A percentile compares a stretch with the other conserved stretches of the same genome.
Conservation (phyloP, 805 yeast genomes). For the Torulaspora maleeae region DNA sequence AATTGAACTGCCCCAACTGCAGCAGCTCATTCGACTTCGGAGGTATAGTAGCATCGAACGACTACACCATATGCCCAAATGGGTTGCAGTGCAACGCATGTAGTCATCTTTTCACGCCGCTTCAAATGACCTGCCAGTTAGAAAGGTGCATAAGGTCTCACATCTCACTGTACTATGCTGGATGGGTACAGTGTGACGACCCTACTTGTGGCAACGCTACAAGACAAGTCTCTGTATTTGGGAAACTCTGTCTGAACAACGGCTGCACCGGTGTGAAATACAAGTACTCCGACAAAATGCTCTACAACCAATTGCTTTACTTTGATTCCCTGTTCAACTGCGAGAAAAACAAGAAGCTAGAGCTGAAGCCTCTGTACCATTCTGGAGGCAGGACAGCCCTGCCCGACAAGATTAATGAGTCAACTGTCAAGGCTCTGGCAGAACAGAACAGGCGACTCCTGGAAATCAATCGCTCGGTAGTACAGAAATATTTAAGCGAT, state of each 20-base stretch:
- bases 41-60: conserved; percentile 63
- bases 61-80: conserved; percentile 55
- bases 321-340: conserved; percentile 75
- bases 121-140: conserved; percentile 64
- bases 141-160: conserved; percentile 67
- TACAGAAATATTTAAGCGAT: conserved; percentile 65
- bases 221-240: conserved; percentile 84
- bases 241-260: conserved; percentile 67
- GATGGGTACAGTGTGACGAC: conserved; percentile 83
- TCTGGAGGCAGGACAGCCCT: conserved; percentile 36
- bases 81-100: conserved; percentile 74
- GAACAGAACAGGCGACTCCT: conserved; percentile 73
- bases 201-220: conserved; percentile 73
- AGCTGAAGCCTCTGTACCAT: conserved; percentile 50
- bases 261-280: conserved; percentile 73
- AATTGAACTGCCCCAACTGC: conserved; percentile 57
- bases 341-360: conserved; percentile 61
- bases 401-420: conserved; percentile 34
- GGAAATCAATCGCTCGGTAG: conserved; percentile 49
- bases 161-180: conserved; percentile 76
- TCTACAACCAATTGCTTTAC: conserved; percentile 83
- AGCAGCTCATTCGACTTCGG: conserved; percentile 58
- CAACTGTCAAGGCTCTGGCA: conserved; percentile 65
- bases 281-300: conserved; percentile 68
- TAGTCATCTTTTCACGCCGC: conserved; percentile 43